phyloP scores from a whole-genome alignment of 2,329 filamentous ascomycete species.

The Fusarium sp. region DNA sequence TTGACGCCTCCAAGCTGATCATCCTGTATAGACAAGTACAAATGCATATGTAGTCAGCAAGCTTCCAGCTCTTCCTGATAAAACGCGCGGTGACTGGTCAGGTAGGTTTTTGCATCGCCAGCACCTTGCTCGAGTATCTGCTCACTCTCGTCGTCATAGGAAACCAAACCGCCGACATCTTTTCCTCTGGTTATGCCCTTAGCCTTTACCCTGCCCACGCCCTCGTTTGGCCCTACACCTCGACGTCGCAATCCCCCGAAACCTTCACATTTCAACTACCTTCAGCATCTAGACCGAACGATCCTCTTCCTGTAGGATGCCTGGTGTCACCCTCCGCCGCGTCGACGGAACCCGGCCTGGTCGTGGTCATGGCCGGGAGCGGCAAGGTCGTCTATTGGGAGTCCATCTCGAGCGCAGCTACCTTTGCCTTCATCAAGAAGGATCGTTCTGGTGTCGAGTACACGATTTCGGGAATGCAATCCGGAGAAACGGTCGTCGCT shows the following conservation, averaged over 20 bases:
- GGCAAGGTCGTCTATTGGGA: slow-evolving; percentile 96
- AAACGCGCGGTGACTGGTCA: slow-evolving; percentile 73
- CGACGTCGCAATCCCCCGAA: slow-evolving; percentile 75
- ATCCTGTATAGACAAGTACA: slow-evolving; percentile 76
- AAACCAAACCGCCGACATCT: slow-evolving; percentile 74
- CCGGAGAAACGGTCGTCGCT: slow-evolving; percentile 81
- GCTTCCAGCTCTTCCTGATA: slow-evolving; percentile 83
- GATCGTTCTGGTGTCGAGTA: slow-evolving; percentile 84
- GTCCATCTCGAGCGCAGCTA: slow-evolving; percentile 88
- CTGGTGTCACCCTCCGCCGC: slow-evolving; percentile 84
- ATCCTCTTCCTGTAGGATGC: slow-evolving; percentile 83
- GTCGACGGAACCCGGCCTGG: slow-evolving; percentile 84
- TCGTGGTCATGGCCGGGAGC: slow-evolving; percentile 85
- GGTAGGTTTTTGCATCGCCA: slow-evolving; percentile 63
- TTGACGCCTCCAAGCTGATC: slow-evolving; percentile 31
- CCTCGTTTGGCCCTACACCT: slow-evolving; percentile 89
- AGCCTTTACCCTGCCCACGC: slow-evolving; percentile 85
- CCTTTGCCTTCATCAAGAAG: slow-evolving; percentile 84
- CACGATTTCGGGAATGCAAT: slow-evolving; percentile 77
- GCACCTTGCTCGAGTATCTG: not conserved
- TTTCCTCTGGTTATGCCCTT: slow-evolving; percentile 79
- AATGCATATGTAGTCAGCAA: slow-evolving; percentile 88
- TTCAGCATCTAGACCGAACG: slow-evolving; percentile 74
- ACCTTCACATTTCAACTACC: slow-evolving; percentile 85
- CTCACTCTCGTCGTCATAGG: slow-evolving; percentile 55